Conservation (phyloP, 108 stramenopile species). For the Pseudonitzschia multiseries region DNA sequence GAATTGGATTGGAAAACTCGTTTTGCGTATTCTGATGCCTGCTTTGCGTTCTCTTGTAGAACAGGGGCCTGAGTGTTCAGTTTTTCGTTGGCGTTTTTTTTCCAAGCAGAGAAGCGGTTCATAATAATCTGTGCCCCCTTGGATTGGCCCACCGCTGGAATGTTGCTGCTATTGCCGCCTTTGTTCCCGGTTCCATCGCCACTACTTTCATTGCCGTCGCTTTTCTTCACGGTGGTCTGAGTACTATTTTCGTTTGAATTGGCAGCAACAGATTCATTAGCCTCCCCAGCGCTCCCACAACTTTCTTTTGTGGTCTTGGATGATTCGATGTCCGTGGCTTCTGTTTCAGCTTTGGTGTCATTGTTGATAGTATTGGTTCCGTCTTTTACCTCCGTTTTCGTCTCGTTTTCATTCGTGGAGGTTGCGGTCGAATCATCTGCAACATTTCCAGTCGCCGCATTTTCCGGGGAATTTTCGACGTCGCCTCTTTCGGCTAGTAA, state of each 20-base stretch:
- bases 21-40: slow-evolving; percentile 17
- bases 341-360: neutral
- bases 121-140: slow-evolving; percentile 48
- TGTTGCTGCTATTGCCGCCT: neutral
- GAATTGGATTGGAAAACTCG: slow-evolving; percentile 4
- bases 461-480: neutral
- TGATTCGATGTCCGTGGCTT: too few relatives aligned
- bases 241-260: neutral
- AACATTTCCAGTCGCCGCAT: neutral
- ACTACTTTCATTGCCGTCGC: neutral
- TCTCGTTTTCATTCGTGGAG: too few relatives aligned
- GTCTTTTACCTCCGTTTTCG: too few relatives aligned
- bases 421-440: too few relatives aligned
- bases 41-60: slow-evolving; percentile 33
- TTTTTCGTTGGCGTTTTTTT: slow-evolving; percentile 45
- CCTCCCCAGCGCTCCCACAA: too few relatives aligned
- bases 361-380: too few relatives aligned
- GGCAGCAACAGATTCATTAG: neutral
- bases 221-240: neutral
- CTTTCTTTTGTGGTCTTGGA: too few relatives aligned
- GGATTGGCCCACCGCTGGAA: neutral
- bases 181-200: neutral
- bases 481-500: neutral
- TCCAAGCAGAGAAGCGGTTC: slow-evolving; percentile 47
- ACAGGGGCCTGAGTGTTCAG: slow-evolving; percentile 25